phyloP scores from a whole-genome alignment of 2,329 filamentous ascomycete species.

The Phialophora tarda region DNA sequence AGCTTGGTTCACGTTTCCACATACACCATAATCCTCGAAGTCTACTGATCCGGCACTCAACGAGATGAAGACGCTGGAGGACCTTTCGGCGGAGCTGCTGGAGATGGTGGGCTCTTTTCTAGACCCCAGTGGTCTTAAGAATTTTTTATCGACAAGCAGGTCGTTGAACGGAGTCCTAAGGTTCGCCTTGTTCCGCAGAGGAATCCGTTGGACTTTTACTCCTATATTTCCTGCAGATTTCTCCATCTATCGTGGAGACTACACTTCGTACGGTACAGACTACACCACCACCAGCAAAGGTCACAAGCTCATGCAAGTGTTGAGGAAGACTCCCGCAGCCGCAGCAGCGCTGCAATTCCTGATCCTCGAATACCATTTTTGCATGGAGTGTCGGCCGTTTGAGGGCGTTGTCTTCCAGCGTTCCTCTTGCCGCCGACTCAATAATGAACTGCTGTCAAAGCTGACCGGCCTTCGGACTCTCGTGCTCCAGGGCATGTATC shows the following conservation, averaged over 20 bases:
- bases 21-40: too few relatives aligned
- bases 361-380: background rate
- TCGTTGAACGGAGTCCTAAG: background rate
- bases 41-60: too few relatives aligned
- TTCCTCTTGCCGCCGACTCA: background rate
- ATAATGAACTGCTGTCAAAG: background rate
- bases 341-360: background rate
- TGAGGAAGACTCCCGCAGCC: background rate
- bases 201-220: background rate
- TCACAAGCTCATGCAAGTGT: background rate
- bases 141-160: background rate
- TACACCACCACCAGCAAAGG: background rate
- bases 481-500: background rate
- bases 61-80: too few relatives aligned
- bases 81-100: too few relatives aligned
- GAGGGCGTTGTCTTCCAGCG: background rate
- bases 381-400: background rate
- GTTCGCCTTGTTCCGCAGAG: background rate
- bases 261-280: background rate
- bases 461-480: background rate
- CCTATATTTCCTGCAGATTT: background rate
- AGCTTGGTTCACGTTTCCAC: too few relatives aligned
- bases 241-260: background rate
- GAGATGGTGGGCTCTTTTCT: background rate
- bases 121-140: background rate